Base-by-base conservation (phyloP, 495 filamentous ascomycete genomes). In the Talaromyces proteolyticus region DNA sequence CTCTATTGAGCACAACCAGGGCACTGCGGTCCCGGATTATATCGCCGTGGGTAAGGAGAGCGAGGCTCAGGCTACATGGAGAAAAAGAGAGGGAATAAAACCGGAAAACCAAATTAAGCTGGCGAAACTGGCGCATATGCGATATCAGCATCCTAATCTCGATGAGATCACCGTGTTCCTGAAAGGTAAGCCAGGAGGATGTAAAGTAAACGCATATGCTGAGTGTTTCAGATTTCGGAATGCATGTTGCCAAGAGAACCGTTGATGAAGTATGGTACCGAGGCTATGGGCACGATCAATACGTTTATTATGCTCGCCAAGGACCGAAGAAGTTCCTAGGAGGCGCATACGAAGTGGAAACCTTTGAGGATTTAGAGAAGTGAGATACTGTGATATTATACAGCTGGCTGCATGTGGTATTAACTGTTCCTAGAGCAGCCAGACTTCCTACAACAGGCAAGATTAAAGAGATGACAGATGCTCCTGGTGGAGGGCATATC, bases 271-370 rank as follows among this genome's bases (percentile, higher is more conserved):
- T 79, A 10, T 84, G 75, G 67, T 83, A 70, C 62, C 68, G 78
- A 21, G 80, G 81, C 6, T 82, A 81, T 57, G 79, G 81, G 5
- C 62, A 61, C n/a, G 79, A 84, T 44, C 80, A 77, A 14, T 84
- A 78, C 54, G 63, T 81, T 5, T 66, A 80, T 24, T 76, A 73
- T 51, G 66, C 74, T 39, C 62, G 60, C 20, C 72, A 74, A 40
- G 69, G 72, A 0, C 62, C 67, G 23, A 73, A 74, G 61, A 66
- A 73, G 46, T 85, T 79, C 51, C 71, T 77, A 2, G 80, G 81
- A 4, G 68, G 68, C 0, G 72, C 65, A 12, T 84, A 76, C 46
- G 66, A 61, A 5, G 81, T 82, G 39, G 77, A 81, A 44, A 75
- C 72, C 8, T 68, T 76, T 50, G 69, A 77, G 43, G 80, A 85